These are phyloP conservation scores for Pichia californica DNA, from an alignment of 805 yeast species.

Conservation along the genomic window DNA sequence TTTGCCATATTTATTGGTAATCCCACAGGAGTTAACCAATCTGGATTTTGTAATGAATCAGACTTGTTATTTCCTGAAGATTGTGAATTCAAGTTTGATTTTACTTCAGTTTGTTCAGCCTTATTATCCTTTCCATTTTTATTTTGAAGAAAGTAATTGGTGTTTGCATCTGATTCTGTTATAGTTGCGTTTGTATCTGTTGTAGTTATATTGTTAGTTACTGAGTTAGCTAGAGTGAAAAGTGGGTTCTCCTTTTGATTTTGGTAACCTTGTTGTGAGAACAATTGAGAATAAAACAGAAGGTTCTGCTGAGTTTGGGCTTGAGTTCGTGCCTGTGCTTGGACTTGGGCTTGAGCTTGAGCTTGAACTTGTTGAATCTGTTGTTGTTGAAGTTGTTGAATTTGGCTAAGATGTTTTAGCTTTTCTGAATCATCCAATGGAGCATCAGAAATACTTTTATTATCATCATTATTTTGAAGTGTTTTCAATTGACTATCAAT, in stretches of 20 bases:
- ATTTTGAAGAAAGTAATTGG: too few relatives aligned
- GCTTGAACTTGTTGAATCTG: constrained; percentile 1
- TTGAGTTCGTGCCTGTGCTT: neutral
- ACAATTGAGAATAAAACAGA: constrained; percentile 1
- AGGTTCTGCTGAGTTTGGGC: neutral
- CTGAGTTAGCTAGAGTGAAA: constrained; percentile 28
- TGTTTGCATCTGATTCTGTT: neutral
- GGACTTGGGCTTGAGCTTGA: neutral
- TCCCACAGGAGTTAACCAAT: constrained; percentile 4
- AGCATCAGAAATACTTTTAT: neutral
- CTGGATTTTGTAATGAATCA: neutral
- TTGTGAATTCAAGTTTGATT: neutral
- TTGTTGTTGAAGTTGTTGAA: constrained; percentile 1
- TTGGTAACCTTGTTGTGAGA: neutral
- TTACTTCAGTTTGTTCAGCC: too few relatives aligned
- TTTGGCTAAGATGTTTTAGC: constrained; percentile 10
- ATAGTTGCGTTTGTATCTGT: neutral
- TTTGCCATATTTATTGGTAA: constrained; percentile 1
- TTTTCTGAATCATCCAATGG: neutral
- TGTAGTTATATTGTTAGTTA: constrained; percentile 1
- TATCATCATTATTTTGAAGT: too few relatives aligned
- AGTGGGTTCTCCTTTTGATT: constrained; percentile 20
- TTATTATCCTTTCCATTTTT: too few relatives aligned
- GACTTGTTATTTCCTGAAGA: neutral
- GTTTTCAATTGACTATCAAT: too few relatives aligned